Evolutionary conservation across 1,284 basidiomycete species (phyloP), one percentile per base, ranked within the genome.

Genomic region (Ceratobasidium sp.): DNA sequence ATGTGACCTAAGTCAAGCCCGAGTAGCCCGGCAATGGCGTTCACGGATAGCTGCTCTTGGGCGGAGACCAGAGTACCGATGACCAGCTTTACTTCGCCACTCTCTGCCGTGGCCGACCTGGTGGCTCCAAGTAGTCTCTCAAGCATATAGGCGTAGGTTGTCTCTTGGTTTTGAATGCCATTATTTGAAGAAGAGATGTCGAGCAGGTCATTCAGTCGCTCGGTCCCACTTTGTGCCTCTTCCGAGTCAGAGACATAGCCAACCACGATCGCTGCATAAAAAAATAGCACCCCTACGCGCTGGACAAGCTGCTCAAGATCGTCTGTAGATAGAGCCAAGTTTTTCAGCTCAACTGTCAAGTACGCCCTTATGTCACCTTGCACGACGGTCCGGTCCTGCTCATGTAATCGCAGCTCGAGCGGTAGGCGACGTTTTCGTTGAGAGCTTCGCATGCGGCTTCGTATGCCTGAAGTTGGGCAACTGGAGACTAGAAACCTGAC

Each of bases 361-460:
- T 68, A 68, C n/a, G 66, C 54, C 9, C 33, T 54, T 23, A 68
- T 68, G 26, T 68, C 66, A 12, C 44, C 23, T 23, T 17, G 46
- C 4, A 67, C 44, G 13, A n/a, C 46, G 9, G 42, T 6, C 9
- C 38, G 46, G n/a, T 52, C 66, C 1, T 54, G 66, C 42, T 68
- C 46, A 12, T 54, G 48, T 4, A 68, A 26, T 38, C 23, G 9
- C 17, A 68, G n/a, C 65, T 50, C 26, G 9, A 17, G 7, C 20
- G 5, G 23, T 0, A 28, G 0, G 3, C 5, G 7, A 2, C 44
- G 23, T 13, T 17, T 28, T 1, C 23, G 0, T 40, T 26, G 6
- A 13, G 2, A 33, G 2, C 3, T 17, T 54, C 12, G 46, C 26
- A 68, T 68, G 3, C 46, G 66, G 28, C 44, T 4, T 3, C 23